Conservation (phyloP, 768 basidiomycete genomes). For the Pleurotus cornucopiae region DNA sequence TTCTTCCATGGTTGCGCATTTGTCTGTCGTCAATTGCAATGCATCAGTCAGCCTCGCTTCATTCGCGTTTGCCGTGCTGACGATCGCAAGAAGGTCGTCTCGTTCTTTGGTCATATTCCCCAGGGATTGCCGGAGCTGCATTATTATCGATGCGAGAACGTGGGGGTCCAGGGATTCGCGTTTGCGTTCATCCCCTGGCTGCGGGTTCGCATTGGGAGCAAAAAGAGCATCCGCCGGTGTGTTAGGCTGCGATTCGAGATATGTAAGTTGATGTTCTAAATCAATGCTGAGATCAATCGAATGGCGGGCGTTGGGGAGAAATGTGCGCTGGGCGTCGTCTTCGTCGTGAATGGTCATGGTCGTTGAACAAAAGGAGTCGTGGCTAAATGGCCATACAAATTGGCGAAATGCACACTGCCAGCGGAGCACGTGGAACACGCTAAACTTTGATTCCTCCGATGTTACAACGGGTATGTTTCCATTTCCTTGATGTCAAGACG, state of each 20-base stretch:
- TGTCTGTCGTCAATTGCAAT: slow-evolving; percentile 61
- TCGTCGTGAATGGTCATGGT: slow-evolving; percentile 5
- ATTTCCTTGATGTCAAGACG: not conserved
- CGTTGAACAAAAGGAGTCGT: not conserved
- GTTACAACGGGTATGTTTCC: not conserved
- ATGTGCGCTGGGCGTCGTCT: not conserved
- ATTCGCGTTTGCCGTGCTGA: slow-evolving; percentile 45
- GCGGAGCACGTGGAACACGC: not conserved
- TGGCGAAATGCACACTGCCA: not conserved
- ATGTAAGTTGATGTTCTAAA: slow-evolving; percentile 72
- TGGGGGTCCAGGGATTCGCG: slow-evolving; percentile 64
- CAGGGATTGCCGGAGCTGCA: slow-evolving; percentile 64
- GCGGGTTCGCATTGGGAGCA: slow-evolving; percentile 11
- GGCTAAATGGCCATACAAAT: slow-evolving; percentile 1
- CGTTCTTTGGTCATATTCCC: slow-evolving; percentile 65
- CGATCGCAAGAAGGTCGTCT: slow-evolving; percentile 54
- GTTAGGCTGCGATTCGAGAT: slow-evolving; percentile 55
- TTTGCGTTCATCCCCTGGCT: slow-evolving; percentile 11
- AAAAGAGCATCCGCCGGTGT: slow-evolving; percentile 29
- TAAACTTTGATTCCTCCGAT: not conserved
- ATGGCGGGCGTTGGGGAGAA: slow-evolving; percentile 28
- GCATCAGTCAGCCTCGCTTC: slow-evolving; percentile 64
- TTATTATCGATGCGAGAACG: slow-evolving; percentile 72
- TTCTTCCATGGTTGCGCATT: slow-evolving; percentile 54
- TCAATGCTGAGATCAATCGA: slow-evolving; percentile 80